Conservation (phyloP, 2,329 filamentous ascomycete genomes). For the Epichloe hybrida region DNA sequence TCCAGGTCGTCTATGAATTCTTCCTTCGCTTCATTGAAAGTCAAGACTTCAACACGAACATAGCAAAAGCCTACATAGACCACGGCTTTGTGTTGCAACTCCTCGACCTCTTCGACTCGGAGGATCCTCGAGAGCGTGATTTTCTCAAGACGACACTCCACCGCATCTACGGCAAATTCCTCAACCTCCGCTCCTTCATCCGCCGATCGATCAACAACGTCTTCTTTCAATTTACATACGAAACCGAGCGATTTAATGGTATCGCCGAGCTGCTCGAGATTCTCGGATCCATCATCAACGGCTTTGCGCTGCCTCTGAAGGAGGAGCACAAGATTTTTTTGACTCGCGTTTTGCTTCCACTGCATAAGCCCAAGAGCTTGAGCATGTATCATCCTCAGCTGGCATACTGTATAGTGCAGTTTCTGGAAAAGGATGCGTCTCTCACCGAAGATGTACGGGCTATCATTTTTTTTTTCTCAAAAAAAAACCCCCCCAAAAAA, state of each 20-base stretch:
- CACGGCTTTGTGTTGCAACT: slow-evolving; percentile 94
- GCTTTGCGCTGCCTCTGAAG: slow-evolving; percentile 89
- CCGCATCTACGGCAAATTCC: slow-evolving; percentile 96
- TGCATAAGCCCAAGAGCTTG: slow-evolving; percentile 96
- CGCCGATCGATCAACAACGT: slow-evolving; percentile 98
- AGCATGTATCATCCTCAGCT: slow-evolving; percentile 99
- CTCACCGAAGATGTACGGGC: slow-evolving; percentile 75
- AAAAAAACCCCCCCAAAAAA: too few relatives aligned
- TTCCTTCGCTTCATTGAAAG: slow-evolving; percentile 98
- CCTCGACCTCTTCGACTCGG: slow-evolving; percentile 95
- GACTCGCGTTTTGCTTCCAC: slow-evolving; percentile 77
- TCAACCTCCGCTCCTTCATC: slow-evolving; percentile 95
- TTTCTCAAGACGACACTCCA: slow-evolving; percentile 97
- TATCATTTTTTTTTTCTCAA: too few relatives aligned
- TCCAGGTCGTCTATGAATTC: slow-evolving; percentile 98
- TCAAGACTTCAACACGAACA: slow-evolving; percentile 99
- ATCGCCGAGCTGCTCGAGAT: slow-evolving; percentile 96
- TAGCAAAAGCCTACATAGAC: slow-evolving; percentile 96
- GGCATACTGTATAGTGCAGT: slow-evolving; percentile 97
- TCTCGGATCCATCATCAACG: slow-evolving; percentile 96
- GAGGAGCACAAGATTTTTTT: slow-evolving; percentile 99
- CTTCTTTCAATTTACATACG: slow-evolving; percentile 98
- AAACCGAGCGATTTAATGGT: slow-evolving; percentile 96
- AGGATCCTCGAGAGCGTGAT: slow-evolving; percentile 90
- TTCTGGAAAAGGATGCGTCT: slow-evolving; percentile 92